These are phyloP conservation scores for Tolypocladium inflatum DNA, from an alignment of 2,329 filamentous ascomycete species.

Conservation along the genomic window DNA sequence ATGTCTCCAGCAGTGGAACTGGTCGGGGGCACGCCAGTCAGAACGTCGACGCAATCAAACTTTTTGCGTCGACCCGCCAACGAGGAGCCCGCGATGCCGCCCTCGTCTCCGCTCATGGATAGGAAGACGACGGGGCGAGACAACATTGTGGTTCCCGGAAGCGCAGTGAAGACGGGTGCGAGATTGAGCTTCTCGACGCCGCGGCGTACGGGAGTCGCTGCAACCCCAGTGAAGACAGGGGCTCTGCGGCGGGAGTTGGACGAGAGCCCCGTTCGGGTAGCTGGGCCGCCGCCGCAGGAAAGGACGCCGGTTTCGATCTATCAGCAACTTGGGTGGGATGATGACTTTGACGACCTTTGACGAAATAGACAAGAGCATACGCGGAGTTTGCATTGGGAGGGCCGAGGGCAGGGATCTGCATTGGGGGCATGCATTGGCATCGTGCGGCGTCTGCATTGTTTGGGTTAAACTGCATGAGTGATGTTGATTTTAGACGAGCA, in stretches of 20 bases:
- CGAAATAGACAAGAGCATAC: slow-evolving; percentile 11
- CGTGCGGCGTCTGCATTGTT: neutral
- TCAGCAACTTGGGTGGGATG: slow-evolving; percentile 47
- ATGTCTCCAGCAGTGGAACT: slow-evolving; percentile 18
- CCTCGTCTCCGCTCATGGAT: slow-evolving; percentile 25
- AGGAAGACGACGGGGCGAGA: slow-evolving; percentile 11
- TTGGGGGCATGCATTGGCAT: neutral
- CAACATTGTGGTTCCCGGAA: slow-evolving; percentile 7
- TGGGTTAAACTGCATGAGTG: neutral
- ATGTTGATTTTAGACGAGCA: neutral
- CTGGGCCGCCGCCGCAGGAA: slow-evolving; percentile 11
- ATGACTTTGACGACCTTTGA: slow-evolving; percentile 41
- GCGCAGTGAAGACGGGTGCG: slow-evolving; percentile 7
- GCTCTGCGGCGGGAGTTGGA: slow-evolving; percentile 8
- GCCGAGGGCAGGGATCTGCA: neutral
- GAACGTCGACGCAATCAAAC: slow-evolving; percentile 10
- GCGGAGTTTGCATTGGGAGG: slow-evolving; percentile 6
- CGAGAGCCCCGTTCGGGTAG: slow-evolving; percentile 7
- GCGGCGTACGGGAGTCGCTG: slow-evolving; percentile 16
- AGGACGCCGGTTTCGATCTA: slow-evolving; percentile 35
- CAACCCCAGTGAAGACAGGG: slow-evolving; percentile 29
- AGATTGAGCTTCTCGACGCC: slow-evolving; percentile 9
- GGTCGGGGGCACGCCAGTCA: slow-evolving; percentile 21
- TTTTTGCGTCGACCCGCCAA: slow-evolving; percentile 18
- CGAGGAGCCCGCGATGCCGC: slow-evolving; percentile 18